Evolutionary conservation across 2,329 filamentous ascomycete species (phyloP).

Genomic region (Scedosporium boydii): DNA sequence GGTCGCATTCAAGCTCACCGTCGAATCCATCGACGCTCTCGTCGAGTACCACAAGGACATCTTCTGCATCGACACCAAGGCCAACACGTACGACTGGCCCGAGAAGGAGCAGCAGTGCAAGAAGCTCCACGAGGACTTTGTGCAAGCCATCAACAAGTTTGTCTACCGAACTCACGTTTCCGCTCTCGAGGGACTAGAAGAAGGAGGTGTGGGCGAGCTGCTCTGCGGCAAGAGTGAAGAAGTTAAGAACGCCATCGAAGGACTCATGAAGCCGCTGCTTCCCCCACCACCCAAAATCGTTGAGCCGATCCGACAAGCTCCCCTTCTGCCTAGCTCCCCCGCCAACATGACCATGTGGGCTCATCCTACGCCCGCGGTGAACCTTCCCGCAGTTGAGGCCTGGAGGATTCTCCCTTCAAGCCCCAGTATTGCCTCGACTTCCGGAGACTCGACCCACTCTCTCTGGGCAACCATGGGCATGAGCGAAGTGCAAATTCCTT

Average conservation of each 20-base stretch:
- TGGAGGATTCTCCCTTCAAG: slow-evolving; percentile 91
- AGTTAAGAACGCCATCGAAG: slow-evolving; percentile 78
- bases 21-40: slow-evolving; percentile 85
- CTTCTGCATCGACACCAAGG: slow-evolving; percentile 82
- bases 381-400: slow-evolving; percentile 64
- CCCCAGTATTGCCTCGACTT: slow-evolving; percentile 63
- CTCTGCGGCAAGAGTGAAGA: slow-evolving; percentile 86
- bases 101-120: slow-evolving; percentile 95
- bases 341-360: slow-evolving; percentile 29
- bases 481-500: slow-evolving; percentile 64
- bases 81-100: slow-evolving; percentile 86
- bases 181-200: slow-evolving; percentile 89
- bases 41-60: slow-evolving; percentile 96
- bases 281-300: slow-evolving; percentile 80
- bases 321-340: slow-evolving; percentile 76
- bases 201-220: slow-evolving; percentile 90
- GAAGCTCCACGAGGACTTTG: slow-evolving; percentile 93
- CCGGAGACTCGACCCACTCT: slow-evolving; percentile 58
- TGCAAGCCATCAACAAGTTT: slow-evolving; percentile 95
- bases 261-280: slow-evolving; percentile 77
- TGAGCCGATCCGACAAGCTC: slow-evolving; percentile 72
- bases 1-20: slow-evolving; percentile 94
- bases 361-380: slow-evolving; percentile 54
- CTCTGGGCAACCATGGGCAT: slow-evolving; percentile 76
- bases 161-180: slow-evolving; percentile 84